Evolutionary conservation across 2,329 filamentous ascomycete species (phyloP).

Genomic region (Fusarium guadeloupense): DNA sequence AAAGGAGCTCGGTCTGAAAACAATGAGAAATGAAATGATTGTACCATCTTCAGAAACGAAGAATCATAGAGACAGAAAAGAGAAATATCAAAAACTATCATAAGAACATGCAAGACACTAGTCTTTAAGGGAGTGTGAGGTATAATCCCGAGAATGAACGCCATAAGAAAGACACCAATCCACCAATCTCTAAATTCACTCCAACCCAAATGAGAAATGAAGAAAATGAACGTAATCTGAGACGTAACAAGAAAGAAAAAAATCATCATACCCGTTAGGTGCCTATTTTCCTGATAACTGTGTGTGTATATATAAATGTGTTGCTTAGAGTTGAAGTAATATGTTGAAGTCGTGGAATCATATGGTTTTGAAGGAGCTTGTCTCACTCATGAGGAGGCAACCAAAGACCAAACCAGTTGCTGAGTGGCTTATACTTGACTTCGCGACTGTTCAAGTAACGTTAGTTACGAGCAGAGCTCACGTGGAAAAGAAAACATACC

Average conservation of each 20-base stretch:
- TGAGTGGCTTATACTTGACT: conserved; percentile 43
- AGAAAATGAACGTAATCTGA: not conserved
- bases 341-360: not conserved
- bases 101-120: conserved; percentile 4
- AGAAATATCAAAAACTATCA: conserved; percentile 3
- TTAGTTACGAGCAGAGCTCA: not conserved
- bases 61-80: not conserved
- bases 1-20: not conserved
- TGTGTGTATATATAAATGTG: not conserved
- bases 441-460: conserved; percentile 27
- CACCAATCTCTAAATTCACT: not conserved
- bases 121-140: conserved; percentile 15
- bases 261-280: not conserved
- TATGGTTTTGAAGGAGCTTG: not conserved
- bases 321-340: conserved; percentile 1
- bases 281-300: not conserved
- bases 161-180: not conserved
- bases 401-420: conserved; percentile 44
- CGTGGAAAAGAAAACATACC: conserved; percentile 1
- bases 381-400: conserved; percentile 33
- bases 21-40: not conserved
- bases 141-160: not conserved
- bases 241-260: not conserved
- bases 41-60: not conserved
- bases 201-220: conserved; percentile 1